Evolutionary conservation across 2,329 filamentous ascomycete genomes (phyloP), one percentile per base, ranked within the genome.

Genomic region (Trematosphaeria pertusa): DNA sequence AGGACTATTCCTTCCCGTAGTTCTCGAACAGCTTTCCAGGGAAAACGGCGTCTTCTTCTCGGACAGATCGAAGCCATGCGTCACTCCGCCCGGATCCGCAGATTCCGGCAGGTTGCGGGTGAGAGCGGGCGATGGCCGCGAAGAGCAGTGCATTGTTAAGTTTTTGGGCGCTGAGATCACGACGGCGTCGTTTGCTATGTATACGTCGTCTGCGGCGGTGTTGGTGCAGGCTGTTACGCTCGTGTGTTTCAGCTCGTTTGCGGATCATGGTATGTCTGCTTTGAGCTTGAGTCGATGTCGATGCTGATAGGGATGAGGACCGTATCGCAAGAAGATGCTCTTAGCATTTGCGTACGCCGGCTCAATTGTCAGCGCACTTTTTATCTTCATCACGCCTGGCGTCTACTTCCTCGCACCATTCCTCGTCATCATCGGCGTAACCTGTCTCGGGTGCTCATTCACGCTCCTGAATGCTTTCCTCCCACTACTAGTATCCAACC

Each of bases 391-490:
- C 39, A 79, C 81, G 35, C 86, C 89, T 21, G 78, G 81, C 30
- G 74, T 89, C n/a, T 96, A 95, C 66, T 72, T 95, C 3, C 70
- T 96, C 5, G 92, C 87, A 18, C 88, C 88, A 0, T 55, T 96
- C 3, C 78, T 96, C 31, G 90, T 91, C 20, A 88, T 97, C 54
- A 76, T 96, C 31, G 88, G 90, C 32, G 96, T 97, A 64, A 92
- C 89, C 1, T 91, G 89, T 30, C 91, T 96, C 58, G 93, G 93
- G 14, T 91, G 90, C n/a, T 96, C 91, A 0, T 97, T 96, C 69
- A 92, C 96, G 2, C 78, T 97, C n/a, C 78, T 97, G 18, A 97
- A 97, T 74, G 94, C 91, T 0, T 97, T 96, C 60, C 76, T 97
- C 17, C 93, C 93, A 0, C 78, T 97, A 2, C 79, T 97, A 10